Percentiles rank a stretch among this genome's conserved stretches.
Conservation (phyloP, 2,329 filamentous ascomycete species). For the Aspergillus spinulosporus region DNA sequence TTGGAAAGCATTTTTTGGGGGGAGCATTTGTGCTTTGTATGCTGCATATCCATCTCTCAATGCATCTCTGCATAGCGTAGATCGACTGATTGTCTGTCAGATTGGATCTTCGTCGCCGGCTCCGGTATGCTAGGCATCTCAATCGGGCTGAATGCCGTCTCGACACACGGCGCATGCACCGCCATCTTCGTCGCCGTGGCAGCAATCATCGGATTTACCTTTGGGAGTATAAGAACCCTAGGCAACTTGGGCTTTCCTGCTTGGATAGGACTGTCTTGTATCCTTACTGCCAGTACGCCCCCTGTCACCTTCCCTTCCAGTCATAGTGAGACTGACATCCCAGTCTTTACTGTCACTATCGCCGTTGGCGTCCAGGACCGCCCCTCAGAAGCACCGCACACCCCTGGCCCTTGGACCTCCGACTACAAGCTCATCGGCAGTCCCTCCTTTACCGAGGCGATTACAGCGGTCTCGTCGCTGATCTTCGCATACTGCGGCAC, state of each 20-base stretch:
- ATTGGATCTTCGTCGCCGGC: slow-evolving; percentile 42
- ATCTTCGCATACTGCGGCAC: slow-evolving; percentile 33
- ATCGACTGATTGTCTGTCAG: slow-evolving; percentile 8
- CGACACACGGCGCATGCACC: slow-evolving; percentile 34
- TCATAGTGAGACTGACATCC: not conserved
- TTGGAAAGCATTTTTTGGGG: slow-evolving; percentile 52
- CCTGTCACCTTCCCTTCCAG: accelerated
- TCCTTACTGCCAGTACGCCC: slow-evolving; percentile 16
- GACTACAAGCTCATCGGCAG: slow-evolving; percentile 29
- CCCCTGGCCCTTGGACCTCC: slow-evolving; percentile 26
- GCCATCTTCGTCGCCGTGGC: slow-evolving; percentile 26
- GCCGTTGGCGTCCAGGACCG: slow-evolving; percentile 35
- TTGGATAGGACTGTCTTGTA: slow-evolving; percentile 31
- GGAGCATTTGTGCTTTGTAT: slow-evolving; percentile 21
- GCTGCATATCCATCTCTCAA: not conserved
- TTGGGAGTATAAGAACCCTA: slow-evolving; percentile 37
- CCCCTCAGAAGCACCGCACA: slow-evolving; percentile 35
- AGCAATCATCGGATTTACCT: slow-evolving; percentile 19
- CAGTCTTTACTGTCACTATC: slow-evolving; percentile 26
- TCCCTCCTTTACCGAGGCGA: slow-evolving; percentile 26
- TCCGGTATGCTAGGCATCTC: slow-evolving; percentile 45
- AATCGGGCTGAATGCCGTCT: slow-evolving; percentile 43
- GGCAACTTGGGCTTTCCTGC: slow-evolving; percentile 34
- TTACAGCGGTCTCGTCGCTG: slow-evolving; percentile 32
- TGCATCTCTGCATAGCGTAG: not conserved